Evolutionary conservation across 768 basidiomycete genomes (phyloP), one percentile per base, ranked within the genome.

Genomic region (Rhodosporidiobolus sp.): DNA sequence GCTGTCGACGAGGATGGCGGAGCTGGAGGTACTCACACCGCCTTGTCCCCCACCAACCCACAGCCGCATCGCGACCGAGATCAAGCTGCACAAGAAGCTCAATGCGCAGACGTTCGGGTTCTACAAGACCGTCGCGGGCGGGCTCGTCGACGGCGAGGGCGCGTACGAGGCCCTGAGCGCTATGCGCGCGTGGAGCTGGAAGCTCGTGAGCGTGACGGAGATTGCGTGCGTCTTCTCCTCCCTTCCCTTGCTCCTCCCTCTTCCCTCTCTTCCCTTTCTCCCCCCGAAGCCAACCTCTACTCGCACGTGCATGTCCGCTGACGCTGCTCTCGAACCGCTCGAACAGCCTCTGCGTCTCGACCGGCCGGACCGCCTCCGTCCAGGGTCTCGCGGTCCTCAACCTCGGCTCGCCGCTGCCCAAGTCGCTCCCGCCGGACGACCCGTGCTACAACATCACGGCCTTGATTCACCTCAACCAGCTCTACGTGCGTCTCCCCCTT

Each of bases 21-120:
- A 11, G 22, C 20, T 20, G 35, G 4, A 35, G 35, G 38, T 10
- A 26, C 56, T 4, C n/a, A n/a, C n/a, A n/a, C n/a, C n/a, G n/a
- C 6, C 32, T 2, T 16, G 4, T 17, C n/a, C 43, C 16, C 22
- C 43, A 3, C 26, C 0, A 6, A 10, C 26, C 14, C 17, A n/a
- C 63, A 65, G 63, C 3, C 59, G 69, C 19, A 69, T 68, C 32
- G 66, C 69, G 49, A 71, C 70, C 54, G 70, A 75, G 63, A 72
- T 72, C 71, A 72, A 67, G 56, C 61, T 72, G 8, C 54, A 71
- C 66, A 68, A 68, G 28, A 35, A 57, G 48, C 58, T 71, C 34
- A 69, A 68, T 45, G 32, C 55, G n/a, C 17, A 30, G 9, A 75
- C 69, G 11, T 74, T 59, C 61, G 65, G 64, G n/a, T 74, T 67